Evolutionary conservation across 2,329 filamentous ascomycete genomes (phyloP).

Genomic region (Aaosphaeria arxii): DNA sequence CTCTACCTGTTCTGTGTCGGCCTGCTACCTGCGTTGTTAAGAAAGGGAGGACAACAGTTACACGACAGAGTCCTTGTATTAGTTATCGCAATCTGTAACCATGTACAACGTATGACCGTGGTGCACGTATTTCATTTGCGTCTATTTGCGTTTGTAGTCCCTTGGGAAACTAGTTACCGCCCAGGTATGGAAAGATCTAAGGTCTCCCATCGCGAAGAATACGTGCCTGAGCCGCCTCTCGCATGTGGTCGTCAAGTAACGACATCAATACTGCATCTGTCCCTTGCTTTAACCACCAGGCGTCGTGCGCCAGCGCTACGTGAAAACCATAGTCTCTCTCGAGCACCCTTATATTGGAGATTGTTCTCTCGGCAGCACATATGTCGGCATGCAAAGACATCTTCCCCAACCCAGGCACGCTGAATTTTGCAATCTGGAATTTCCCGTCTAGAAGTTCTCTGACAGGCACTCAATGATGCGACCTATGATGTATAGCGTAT

Average conservation of each 20-base stretch:
- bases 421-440: constrained; percentile 24
- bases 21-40: too few species aligned
- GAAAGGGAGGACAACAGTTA: too few species aligned
- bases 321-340: constrained; percentile 22
- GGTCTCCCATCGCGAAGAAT: constrained; percentile 21
- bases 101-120: too few species aligned
- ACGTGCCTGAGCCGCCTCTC: constrained; percentile 14
- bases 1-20: too few species aligned
- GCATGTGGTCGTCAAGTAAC: constrained; percentile 24
- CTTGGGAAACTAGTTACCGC: too few species aligned
- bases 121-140: too few species aligned
- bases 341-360: constrained; percentile 19
- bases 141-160: too few species aligned
- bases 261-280: constrained; percentile 25
- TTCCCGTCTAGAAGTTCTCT: constrained; percentile 28
- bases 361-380: constrained; percentile 21
- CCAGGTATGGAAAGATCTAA: neutral
- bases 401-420: constrained; percentile 14
- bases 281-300: constrained; percentile 24
- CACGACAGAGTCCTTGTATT: too few species aligned
- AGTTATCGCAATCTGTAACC: too few species aligned
- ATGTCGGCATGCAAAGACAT: constrained; percentile 28
- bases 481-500: neutral
- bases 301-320: constrained; percentile 30
- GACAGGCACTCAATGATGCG: neutral